These are phyloP conservation scores for Diplocarpon rosae DNA, from an alignment of 2,329 filamentous ascomycete species.

Conservation along the genomic window DNA sequence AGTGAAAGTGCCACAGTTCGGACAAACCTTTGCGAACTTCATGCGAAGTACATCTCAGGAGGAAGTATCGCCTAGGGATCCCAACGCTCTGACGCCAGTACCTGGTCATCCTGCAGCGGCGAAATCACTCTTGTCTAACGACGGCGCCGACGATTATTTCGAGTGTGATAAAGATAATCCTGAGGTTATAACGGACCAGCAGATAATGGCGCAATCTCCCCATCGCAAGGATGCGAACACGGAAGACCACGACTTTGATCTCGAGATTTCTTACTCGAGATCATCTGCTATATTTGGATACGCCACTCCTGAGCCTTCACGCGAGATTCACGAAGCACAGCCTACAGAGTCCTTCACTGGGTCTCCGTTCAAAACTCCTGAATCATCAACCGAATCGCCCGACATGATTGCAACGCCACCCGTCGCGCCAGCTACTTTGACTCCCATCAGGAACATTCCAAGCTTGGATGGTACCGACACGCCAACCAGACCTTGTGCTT, in stretches of 20 bases:
- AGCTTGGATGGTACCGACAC: background rate
- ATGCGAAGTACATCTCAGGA: background rate
- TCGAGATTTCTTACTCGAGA: background rate
- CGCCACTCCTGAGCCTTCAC: slow-evolving; percentile 9
- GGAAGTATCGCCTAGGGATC: background rate
- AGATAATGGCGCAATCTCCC: background rate
- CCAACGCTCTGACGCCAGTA: background rate
- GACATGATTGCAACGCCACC: too few species aligned
- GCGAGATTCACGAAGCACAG: slow-evolving; percentile 13
- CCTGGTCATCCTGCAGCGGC: background rate
- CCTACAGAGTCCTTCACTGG: slow-evolving; percentile 13
- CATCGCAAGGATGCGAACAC: background rate
- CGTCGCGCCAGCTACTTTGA: too few species aligned
- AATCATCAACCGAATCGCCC: background rate
- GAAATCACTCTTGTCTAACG: background rate
- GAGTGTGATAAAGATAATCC: background rate
- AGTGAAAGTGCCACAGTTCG: background rate
- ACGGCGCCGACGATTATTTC: background rate
- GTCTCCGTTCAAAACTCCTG: background rate
- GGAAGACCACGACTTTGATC: background rate
- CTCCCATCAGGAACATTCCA: too few species aligned
- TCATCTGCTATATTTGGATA: slow-evolving; percentile 4
- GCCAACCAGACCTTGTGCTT: background rate
- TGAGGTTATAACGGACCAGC: background rate
- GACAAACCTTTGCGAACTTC: background rate